Evolutionary conservation across 768 basidiomycete genomes (phyloP).

Genomic region (Leccinum variicolor): DNA sequence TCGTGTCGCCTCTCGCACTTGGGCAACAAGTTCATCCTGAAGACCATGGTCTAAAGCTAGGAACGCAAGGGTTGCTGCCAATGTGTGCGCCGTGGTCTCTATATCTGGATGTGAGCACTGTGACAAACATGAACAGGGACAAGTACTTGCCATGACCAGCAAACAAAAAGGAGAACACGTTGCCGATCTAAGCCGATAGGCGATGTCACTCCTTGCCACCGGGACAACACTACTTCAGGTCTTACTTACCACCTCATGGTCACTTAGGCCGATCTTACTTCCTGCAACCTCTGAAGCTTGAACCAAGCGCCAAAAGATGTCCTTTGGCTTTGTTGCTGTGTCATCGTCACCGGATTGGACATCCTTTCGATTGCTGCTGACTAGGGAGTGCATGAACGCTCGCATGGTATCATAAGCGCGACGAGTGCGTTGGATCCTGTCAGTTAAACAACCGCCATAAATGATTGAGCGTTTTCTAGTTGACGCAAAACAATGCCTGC

Average conservation of each 20-base stretch:
- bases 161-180: conserved; percentile 49
- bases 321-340: conserved; percentile 4
- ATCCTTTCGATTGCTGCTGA: conserved; percentile 7
- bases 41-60: conserved; percentile 28
- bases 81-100: conserved; percentile 34
- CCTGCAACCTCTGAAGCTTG: conserved; percentile 20
- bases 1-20: conserved; percentile 26
- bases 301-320: conserved; percentile 21
- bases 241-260: conserved; percentile 19
- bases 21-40: conserved; percentile 31
- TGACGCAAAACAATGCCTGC: background rate
- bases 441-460: background rate
- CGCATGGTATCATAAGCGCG: conserved; percentile 21
- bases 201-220: background rate
- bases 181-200: conserved; percentile 46
- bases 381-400: conserved; percentile 16
- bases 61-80: conserved; percentile 33
- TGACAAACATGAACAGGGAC: background rate
- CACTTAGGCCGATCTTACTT: conserved; percentile 10
- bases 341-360: conserved; percentile 9
- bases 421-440: conserved; percentile 20
- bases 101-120: background rate
- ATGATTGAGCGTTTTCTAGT: background rate
- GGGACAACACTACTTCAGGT: background rate
- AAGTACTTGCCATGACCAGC: conserved; percentile 51